Conservation (phyloP, 2,329 filamentous ascomycete genomes). For the Knufia petricola region DNA sequence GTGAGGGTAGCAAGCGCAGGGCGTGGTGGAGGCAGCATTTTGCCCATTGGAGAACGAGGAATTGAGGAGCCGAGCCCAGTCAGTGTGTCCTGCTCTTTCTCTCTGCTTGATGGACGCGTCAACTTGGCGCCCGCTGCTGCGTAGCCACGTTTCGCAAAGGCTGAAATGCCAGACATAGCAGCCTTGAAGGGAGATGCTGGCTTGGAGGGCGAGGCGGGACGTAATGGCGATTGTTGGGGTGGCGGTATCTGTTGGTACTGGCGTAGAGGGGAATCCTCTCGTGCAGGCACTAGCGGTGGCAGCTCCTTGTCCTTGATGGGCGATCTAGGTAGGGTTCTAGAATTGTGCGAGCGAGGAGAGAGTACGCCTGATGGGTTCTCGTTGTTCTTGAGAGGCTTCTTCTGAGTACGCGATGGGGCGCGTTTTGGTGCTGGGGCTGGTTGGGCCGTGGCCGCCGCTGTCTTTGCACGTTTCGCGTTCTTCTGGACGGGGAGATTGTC, state of each 20-base stretch:
- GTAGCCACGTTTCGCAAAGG: conserved; percentile 20
- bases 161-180: conserved; percentile 20
- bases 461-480: conserved; percentile 43
- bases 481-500: conserved; percentile 57
- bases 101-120: conserved; percentile 19
- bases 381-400: conserved; percentile 3
- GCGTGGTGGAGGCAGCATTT: conserved; percentile 22
- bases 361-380: conserved; percentile 50
- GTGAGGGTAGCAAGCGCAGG: conserved; percentile 10
- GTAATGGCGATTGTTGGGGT: conserved; percentile 31
- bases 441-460: conserved; percentile 38
- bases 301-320: conserved; percentile 39
- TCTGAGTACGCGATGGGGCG: conserved; percentile 26
- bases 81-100: conserved; percentile 14
- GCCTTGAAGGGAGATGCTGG: conserved; percentile 48
- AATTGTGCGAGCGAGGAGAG: conserved; percentile 75
- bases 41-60: conserved; percentile 8
- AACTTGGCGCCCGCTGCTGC: conserved; percentile 14
- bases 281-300: conserved; percentile 22
- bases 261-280: conserved; percentile 33
- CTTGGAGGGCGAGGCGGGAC: conserved; percentile 36
- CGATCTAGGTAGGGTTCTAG: conserved; percentile 54
- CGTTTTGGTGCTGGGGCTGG: conserved; percentile 29
- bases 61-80: conserved; percentile 1
- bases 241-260: conserved; percentile 31